phyloP scores from a whole-genome alignment of 2,329 filamentous ascomycete genomes.

The Aureobasidium sp. region DNA sequence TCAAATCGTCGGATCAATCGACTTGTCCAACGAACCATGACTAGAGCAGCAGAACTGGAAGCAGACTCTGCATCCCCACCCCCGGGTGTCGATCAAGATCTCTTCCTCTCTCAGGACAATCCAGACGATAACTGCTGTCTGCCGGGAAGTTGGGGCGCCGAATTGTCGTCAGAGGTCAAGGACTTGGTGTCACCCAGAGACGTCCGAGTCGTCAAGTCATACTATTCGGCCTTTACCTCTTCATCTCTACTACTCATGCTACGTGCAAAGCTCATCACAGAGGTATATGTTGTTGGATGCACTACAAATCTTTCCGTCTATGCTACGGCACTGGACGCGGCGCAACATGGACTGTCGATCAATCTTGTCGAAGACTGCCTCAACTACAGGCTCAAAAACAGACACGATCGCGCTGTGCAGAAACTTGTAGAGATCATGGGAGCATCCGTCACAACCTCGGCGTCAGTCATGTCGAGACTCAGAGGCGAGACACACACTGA shows the following conservation, averaged over 20 bases:
- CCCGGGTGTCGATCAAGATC: conserved; percentile 35
- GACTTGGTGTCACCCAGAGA: conserved; percentile 47
- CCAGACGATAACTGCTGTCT: conserved; percentile 37
- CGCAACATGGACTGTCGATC: conserved; percentile 78
- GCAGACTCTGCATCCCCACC: background rate
- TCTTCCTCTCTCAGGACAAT: conserved; percentile 36
- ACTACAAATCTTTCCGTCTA: conserved; percentile 84
- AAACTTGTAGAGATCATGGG: conserved; percentile 69
- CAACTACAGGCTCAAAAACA: conserved; percentile 63
- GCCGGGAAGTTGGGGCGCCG: conserved; percentile 38
- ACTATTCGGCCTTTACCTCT: conserved; percentile 81
- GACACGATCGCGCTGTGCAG: conserved; percentile 64
- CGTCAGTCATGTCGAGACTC: conserved; percentile 43
- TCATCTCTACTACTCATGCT: conserved; percentile 68
- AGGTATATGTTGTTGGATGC: conserved; percentile 82
- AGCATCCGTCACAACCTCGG: conserved; percentile 55
- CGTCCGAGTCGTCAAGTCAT: conserved; percentile 58
- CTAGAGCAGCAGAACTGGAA: conserved; percentile 6
- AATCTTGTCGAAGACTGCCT: conserved; percentile 84
- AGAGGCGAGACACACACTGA: conserved; percentile 7
- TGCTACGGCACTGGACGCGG: conserved; percentile 85
- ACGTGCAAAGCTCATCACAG: conserved; percentile 78
- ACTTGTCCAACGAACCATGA: conserved; percentile 17
- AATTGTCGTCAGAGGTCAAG: conserved; percentile 45
- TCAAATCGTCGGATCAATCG: conserved; percentile 7